Base-by-base conservation (phyloP, 108 stramenopile genomes). In the Nannochloropsis granulata region DNA sequence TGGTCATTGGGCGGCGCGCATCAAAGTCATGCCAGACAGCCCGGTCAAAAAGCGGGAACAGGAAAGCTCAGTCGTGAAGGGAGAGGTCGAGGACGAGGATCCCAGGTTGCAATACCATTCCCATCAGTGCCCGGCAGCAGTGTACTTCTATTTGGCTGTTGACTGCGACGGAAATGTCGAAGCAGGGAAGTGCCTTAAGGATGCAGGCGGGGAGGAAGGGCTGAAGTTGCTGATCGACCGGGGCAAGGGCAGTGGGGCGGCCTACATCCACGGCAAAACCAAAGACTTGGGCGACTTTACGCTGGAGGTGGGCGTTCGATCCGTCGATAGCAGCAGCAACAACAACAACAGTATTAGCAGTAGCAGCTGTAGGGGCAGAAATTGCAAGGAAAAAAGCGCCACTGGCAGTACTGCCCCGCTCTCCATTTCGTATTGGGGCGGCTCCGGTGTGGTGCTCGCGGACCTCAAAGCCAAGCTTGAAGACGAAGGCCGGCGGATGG, bases 81-180 rank as follows among this genome's bases (percentile, higher is more conserved):
- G 56, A 23, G 56, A 26, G 12, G 25, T 46, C 46, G 34, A 44
- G 21, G 45, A 23, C 34, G 81, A 79, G 46, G 26, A 44, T 23
- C 16, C 43, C 13, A 12, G 44, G 79, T 21, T n/a, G 11, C 3
- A 12, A n/a, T 12, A 44, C 14, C 56, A 5, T 13, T 24, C 23
- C 14, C 24, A 25, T 8, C 21, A 45, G 24, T 24, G 43, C 23
- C 25, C 43, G 82, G 44, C 81, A 45, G 81, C 82, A 10, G 24
- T 86, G 12, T 86, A 82, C 43, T 45, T 86, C 24, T 86, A 86
- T 82, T 25, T 86, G 16, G 85, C 81, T 0, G 24, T 86, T 26
- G 85, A 86, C 78, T 79, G 82, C 44, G 23, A 23, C 45, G 82
- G n/a, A 44, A 26, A 34, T 23, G 71, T 19, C 23, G 43, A 42